Base-by-base conservation (phyloP, 1,139 yeast species). In the Diutina mesorugosa region DNA sequence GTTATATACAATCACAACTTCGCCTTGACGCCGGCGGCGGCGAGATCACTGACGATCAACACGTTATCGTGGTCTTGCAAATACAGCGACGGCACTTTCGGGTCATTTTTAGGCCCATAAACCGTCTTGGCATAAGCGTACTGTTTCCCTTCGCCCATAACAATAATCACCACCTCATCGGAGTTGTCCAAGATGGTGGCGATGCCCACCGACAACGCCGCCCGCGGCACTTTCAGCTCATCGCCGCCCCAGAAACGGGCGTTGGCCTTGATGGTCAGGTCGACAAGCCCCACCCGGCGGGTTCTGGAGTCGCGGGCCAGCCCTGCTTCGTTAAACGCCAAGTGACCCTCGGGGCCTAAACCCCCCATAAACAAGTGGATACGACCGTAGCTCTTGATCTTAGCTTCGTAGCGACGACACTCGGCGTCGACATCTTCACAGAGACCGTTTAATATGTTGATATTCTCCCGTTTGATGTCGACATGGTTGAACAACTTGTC, bases 311-410 rank as follows among this genome's bases (percentile, higher is more conserved):
- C 65, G 59, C 81, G 71, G 3, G 73, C 55, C 7, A 84, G 79
- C 10, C 87, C 87, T 21, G 79, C 73, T 66, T 82, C 87, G 66
- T 82, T 82, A 65, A 82, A 82, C 1, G 87, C 87, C 65, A 82
- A 72, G 65, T 82, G 86, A 45, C 87, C 87, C 64, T 83, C 84
- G 28, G 84, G 81, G 3, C 87, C 87, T 63, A 82, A 71, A 1
- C 87, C 87, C 12, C 86, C 87, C 65, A 82, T 66, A 63, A 82
- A 82, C 58, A 82, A 70, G 62, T 83, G 74, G 60, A 82, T 80
- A 56, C 79, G 76, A 12, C 85, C 85, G 61, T 71, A 74, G 51
- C 66, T 64, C 61, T 72, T 72, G 65, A 82, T 82, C 61, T 77
- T 73, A 38, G 67, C 71, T 66, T 83, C 87, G 65, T 82, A 82